These are phyloP conservation scores for Kwoniella bestiolae DNA, from an alignment of 768 basidiomycete species.

Conservation along the genomic window DNA sequence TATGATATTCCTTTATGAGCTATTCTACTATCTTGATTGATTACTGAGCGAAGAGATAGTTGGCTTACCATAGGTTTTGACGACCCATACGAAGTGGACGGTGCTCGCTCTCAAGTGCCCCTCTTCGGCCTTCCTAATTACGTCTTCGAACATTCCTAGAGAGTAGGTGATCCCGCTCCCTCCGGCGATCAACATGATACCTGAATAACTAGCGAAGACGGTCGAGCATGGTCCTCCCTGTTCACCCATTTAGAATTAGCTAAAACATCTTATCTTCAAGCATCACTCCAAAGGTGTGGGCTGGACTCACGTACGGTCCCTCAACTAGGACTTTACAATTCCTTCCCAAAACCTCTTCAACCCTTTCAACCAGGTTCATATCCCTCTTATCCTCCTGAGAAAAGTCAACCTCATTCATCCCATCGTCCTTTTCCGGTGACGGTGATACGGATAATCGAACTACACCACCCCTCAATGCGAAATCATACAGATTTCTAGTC, in stretches of 20 bases:
- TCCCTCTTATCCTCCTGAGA: conserved; percentile 3
- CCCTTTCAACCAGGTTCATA: conserved; percentile 1
- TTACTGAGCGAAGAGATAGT: not conserved
- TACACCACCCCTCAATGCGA: conserved; percentile 58
- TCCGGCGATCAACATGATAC: conserved; percentile 71
- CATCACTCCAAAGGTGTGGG: no score
- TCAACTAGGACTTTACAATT: conserved; percentile 62
- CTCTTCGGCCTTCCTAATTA: conserved; percentile 60
- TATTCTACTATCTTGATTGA: not conserved
- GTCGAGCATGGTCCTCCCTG: conserved; percentile 63
- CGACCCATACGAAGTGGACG: conserved; percentile 72
- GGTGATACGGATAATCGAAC: no score
- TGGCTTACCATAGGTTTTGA: conserved; percentile 62
- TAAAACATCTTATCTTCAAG: not conserved
- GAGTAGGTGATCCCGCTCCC: conserved; percentile 78
- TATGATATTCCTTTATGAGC: not conserved
- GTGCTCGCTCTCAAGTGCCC: conserved; percentile 64
- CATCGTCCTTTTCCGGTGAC: not conserved
- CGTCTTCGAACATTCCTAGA: conserved; percentile 67
- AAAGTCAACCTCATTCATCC: conserved; percentile 5
- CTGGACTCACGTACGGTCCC: conserved; percentile 63
- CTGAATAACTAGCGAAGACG: conserved; percentile 68
- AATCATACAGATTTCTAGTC: conserved; percentile 66
- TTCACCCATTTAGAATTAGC: not conserved
- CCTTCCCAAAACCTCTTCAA: conserved; percentile 7